phyloP scores from a whole-genome alignment of 257 asterid genomes.

The Jasminum sambac region DNA sequence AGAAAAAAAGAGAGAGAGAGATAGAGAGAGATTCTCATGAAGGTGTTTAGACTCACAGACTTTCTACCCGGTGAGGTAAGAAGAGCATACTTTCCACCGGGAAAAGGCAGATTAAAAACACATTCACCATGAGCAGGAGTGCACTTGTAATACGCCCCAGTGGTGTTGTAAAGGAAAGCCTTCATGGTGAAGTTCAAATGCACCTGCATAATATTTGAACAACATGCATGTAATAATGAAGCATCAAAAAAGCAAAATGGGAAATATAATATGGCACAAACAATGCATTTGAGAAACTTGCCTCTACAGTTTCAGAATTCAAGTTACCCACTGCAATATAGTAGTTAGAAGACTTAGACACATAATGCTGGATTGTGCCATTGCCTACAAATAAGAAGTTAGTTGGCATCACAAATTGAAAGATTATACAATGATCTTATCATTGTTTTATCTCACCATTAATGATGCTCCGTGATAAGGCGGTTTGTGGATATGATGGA shows the following conservation, averaged over 20 bases:
- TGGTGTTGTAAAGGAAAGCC: conserved; percentile 55
- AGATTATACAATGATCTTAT: neutral
- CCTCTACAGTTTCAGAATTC: conserved; percentile 54
- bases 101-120: conserved; percentile 40
- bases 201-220: conserved; percentile 47
- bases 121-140: conserved; percentile 48
- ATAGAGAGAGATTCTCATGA: neutral
- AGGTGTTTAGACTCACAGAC: conserved; percentile 46
- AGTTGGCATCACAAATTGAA: conserved; percentile 24
- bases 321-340: conserved; percentile 74
- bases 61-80: conserved; percentile 61
- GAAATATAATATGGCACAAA: neutral
- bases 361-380: conserved; percentile 54
- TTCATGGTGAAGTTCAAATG: conserved; percentile 39
- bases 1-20: too few relatives aligned
- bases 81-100: conserved; percentile 57
- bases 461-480: conserved; percentile 63
- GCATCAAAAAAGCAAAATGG: conserved; percentile 6
- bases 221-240: neutral
- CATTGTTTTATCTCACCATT: conserved; percentile 52
- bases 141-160: conserved; percentile 63
- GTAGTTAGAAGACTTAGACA: conserved; percentile 54
- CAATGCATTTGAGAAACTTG: conserved; percentile 31
- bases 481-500: conserved; percentile 56
- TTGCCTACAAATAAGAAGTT: conserved; percentile 49